Evolutionary conservation across 2,329 filamentous ascomycete genomes (phyloP), one percentile per base, ranked within the genome.

Genomic region (Myriosclerotinia scirpicola): DNA sequence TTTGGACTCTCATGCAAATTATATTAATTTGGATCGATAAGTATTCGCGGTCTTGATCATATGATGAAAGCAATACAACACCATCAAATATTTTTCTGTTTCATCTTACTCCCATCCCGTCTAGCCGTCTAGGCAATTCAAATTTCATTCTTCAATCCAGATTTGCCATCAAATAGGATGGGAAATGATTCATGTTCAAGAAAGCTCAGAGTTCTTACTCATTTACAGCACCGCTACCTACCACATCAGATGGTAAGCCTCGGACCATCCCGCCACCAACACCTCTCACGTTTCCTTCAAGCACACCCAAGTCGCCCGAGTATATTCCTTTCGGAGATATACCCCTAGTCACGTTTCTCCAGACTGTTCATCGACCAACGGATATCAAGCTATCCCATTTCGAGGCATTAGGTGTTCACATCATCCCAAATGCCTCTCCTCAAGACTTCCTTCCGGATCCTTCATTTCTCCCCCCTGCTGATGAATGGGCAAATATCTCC

Each of bases 371-470:
- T 64, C 82, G 86, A 50, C 82, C 84, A 3, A 74, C 77, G 30
- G 83, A 85, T 65, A 77, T 85, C 67, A 76, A 73, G 38, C 74
- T 82, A 53, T 73, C 79, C 52, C 82, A 87, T 68, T 83, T 89
- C 64, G 80, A 83, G 67, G 85, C 85, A 14, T 80, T 89, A 48
- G 85, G 85, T 5, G 78, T 87, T 42, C 81, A 86, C 71, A 78
- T 88, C 71, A 81, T 81, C 69, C 73, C 80, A 40, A 80, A 87
- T 75, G 82, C 79, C 36, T 72, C 79, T n/a, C 71, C 80, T 15
- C 74, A 79, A 63, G 79, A 84, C 22, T 74, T 89, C 54, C 76
- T 89, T 64, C 86, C 87, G 4, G 82, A 87, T 68, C 73, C 81
- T 17, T 78, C 80, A 15, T 83, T 77, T 67, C 78, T 87, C 40